Evolutionary conservation across 768 basidiomycete species (phyloP).

Genomic region (Suillus brevipes): DNA sequence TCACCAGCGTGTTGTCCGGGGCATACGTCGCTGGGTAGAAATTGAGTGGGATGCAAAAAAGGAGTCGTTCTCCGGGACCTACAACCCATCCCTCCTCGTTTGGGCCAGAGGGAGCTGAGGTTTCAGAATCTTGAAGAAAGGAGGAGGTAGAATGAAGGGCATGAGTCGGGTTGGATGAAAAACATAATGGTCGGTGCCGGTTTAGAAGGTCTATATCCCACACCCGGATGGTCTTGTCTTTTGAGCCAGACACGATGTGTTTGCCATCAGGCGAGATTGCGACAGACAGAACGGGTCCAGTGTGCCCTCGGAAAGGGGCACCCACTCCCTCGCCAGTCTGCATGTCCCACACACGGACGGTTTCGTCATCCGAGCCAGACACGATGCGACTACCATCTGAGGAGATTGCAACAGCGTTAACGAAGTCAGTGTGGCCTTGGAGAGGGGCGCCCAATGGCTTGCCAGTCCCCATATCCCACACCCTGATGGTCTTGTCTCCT

Average conservation of each 20-base stretch:
- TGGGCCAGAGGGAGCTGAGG: neutral
- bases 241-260: neutral
- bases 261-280: slow-evolving; percentile 14
- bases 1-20: neutral
- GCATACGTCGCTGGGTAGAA: no score
- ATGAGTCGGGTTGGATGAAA: neutral
- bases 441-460: neutral
- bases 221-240: neutral
- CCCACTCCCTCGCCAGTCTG: neutral
- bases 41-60: neutral
- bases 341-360: neutral
- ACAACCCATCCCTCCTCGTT: neutral
- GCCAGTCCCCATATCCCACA: neutral
- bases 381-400: neutral
- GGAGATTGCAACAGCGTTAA: neutral
- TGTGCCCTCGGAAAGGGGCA: slow-evolving; percentile 5
- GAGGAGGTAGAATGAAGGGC: neutral
- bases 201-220: neutral
- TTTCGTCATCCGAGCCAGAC: slow-evolving; percentile 1
- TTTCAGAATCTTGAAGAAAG: neutral
- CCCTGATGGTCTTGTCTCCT: neutral
- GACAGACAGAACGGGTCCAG: slow-evolving; percentile 7
- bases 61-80: neutral
- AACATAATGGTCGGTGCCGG: neutral
- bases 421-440: neutral